Base-by-base conservation (phyloP, 1,139 yeast genomes). In the Hansenula anomala region DNA sequence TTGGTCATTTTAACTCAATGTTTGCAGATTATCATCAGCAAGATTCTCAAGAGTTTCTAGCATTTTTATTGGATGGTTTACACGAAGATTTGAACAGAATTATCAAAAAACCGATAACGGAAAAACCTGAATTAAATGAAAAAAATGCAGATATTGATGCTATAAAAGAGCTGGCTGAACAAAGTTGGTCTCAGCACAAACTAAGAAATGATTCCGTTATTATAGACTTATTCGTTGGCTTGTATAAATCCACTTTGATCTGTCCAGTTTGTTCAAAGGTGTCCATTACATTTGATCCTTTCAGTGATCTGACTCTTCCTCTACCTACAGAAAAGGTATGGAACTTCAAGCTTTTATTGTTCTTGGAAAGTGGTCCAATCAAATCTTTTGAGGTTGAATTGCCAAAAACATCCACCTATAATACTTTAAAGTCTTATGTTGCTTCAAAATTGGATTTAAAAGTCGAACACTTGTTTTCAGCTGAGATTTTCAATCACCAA, bases 11-110 rank as follows among this genome's bases (percentile, higher is more conserved):
- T 55, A 84, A 89, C 32, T 75, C 83, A 1, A 77, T 87, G 76
- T 92, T 92, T 65, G 74, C 88, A 0, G 96, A 95, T 0, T 89
- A 84, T 54, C 78, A 77, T 50, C 98, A 92, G 60, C 98, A 92
- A 57, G 98, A 92, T 58, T 87, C 97, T 1, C 98, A 92, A 59
- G 98, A 92, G 58, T 84, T 92, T 54, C 67, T 92, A 40, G 90
- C 96, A 30, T 92, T 88, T 72, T 62, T 92, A 30, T 67, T 92
- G 32, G 98, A 92, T 62, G 94, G 96, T 7, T 69, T 92, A 33
- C 98, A 92, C 55, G 98, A 92, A 59, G 98, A 92, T 60, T 70
- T 92, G 51, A 92, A 92, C 55, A 69, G 96, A 40, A 83, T 92
- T 27, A 60, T 75, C 14, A 66, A 82, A 35, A 92, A 92, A 55